These are phyloP conservation scores for Neurospora sublineolata DNA, from an alignment of 495 filamentous ascomycete genomes.

Conservation along the genomic window DNA sequence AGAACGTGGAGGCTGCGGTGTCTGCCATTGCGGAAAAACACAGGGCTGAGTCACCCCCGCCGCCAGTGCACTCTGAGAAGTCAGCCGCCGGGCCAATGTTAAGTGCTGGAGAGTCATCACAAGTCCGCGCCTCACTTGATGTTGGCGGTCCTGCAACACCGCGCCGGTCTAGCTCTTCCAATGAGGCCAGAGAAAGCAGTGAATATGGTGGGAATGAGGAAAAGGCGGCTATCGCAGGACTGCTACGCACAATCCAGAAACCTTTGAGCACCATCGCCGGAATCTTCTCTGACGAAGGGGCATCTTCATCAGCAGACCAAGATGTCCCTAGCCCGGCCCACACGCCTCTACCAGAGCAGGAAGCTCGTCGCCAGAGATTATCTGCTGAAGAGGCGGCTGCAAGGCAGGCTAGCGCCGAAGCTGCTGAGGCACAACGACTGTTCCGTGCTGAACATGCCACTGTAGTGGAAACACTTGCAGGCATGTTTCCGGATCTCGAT, in stretches of 20 bases:
- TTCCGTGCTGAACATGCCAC: constrained; percentile 76
- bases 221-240: constrained; percentile 73
- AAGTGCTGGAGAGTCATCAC: constrained; percentile 16
- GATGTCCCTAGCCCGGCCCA: constrained; percentile 38
- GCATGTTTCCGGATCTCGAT: constrained; percentile 90
- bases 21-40: constrained; percentile 92
- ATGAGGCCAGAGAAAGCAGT: constrained; percentile 24
- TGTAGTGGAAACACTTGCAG: constrained; percentile 81
- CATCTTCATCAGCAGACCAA: constrained; percentile 22
- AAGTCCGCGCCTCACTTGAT: constrained; percentile 32
- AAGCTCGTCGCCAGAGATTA: constrained; percentile 30
- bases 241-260: constrained; percentile 83
- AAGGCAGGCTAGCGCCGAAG: constrained; percentile 83
- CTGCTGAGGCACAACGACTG: constrained; percentile 76
- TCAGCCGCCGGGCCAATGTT: constrained; percentile 38
- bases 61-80: constrained; percentile 48
- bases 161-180: constrained; percentile 31
- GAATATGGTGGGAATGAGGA: constrained; percentile 40
- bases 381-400: constrained; percentile 86
- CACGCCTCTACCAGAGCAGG: constrained; percentile 46
- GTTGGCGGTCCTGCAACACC: constrained; percentile 30
- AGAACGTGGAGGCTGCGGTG: constrained; percentile 87
- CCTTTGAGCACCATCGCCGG: constrained; percentile 91
- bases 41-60: constrained; percentile 38
- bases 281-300: constrained; percentile 79